Base-by-base conservation (phyloP, 345 rosid species). In the Combretum micranthum region DNA sequence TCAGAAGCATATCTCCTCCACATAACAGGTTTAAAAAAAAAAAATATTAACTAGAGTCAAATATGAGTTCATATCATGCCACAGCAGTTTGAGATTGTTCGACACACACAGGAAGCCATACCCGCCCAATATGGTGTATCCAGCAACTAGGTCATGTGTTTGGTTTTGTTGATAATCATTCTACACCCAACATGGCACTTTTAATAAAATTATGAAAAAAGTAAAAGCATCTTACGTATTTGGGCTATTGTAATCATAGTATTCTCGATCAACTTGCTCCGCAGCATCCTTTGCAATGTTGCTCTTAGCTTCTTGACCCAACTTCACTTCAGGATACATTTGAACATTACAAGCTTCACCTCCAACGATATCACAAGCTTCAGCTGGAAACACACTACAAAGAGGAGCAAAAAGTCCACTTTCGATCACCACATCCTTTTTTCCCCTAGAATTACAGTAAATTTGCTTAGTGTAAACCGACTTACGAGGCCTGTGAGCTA, bases 291-390 rank as follows among this genome's bases (percentile, higher is more conserved):
- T 54, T 18, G 52, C 57, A 25, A 59, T 64, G 48, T 46, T 62
- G 67, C 59, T 63, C 42, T 52, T 64, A 20, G 57, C 57, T 55
- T 78, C 76, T 25, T 79, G 59, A 20, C 72, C 63, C 47, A 81
- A 86, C 79, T 83, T 88, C 61, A 54, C 85, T 70, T 85, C 85
- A 9, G 87, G 85, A 25, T 75, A 82, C 85, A 85, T 85, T 26
- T 77, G 73, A 21, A 63, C 79, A 53, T 76, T 57, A 55, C 87
- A 85, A 44, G 79, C 82, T 42, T 81, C 83, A 42, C 91, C 87
- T 61, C 91, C 91, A 20, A 77, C 7, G 1, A 78, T 81, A 68
- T 81, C 83, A 15, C 87, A 84, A 57, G 85, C 87, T 69, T 84
- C 91, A 18, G 75, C 83, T 46, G 90, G 90, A 55, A 84, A 84